Base-by-base conservation (phyloP, 352 stramenopile species). In the Pythium volutum region DNA sequence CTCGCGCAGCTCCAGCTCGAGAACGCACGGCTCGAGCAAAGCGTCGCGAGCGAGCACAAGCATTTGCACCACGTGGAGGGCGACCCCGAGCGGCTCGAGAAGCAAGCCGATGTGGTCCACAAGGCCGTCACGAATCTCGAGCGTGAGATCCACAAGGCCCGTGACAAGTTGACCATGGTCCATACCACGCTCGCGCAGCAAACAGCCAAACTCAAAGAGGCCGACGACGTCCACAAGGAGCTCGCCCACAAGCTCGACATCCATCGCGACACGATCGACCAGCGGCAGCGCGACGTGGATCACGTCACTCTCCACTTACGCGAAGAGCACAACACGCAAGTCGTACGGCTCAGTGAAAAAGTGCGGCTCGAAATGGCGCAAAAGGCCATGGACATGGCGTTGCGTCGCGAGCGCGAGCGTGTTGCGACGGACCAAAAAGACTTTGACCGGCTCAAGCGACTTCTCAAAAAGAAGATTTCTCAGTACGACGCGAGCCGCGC, bases 211-310 rank as follows among this genome's bases (percentile, higher is more conserved):
- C 62, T 82, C 27, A 77, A 80, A 26, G 90, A 97, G 26, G 75
- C 78, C 11, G 84, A 96, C 6, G 84, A 91, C 56, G 70, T 96
- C 11, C 77, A 88, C 46, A 81, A 79, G 22, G 89, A 93, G 50
- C 73, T 96, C 8, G 57, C 66, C 27, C 87, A 93, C 63, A 96
- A 96, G 56, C 66, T 97, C 12, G 88, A 98, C 20, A 71, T 96
- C 6, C 89, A 97, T 64, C 80, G 89, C 36, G 84, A 95, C 8
- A 97, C 85, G 45, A 92, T 97, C 46, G 88, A 96, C 51, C 84
- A 97, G 64, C 85, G 90, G 0, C 87, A 97, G 60, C 87, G 87
- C n/a, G 90, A 97, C 66, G 84, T 97, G 15, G 88, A 96, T 59
- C 80, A 93, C 58, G 83, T 97, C 29, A 90, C 75, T 15, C 66